Evolutionary conservation across 2,329 filamentous ascomycete species (phyloP), one percentile per base, ranked within the genome.

Genomic region (Xenosphaeropsis pyriputrescens): DNA sequence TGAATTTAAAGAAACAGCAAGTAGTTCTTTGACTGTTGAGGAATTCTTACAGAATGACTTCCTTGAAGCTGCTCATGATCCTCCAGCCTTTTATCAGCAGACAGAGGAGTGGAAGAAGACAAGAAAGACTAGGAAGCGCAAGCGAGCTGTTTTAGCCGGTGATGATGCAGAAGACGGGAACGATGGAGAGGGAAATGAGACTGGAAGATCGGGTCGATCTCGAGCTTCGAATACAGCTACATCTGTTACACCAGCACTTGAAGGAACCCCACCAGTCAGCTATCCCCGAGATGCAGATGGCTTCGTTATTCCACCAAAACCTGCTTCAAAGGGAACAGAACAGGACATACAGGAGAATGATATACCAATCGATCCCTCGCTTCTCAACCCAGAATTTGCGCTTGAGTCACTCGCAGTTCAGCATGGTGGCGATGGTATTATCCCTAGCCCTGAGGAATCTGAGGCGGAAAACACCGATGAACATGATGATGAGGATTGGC

Each of bases 1-100:
- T 46, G 91, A 98, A 54, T 98, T 96, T 60, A 85, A 84, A 45
- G 72, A 79, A 22, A 94, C 89, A 0, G 81, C 85, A 44, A 86
- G 81, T 43, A 85, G 85, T 46, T 74, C 75, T 36, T 70, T 96
- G 58, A 91, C 85, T 0, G 83, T 98, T 15, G 80, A 88, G 43
- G 80, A 95, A 50, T 94, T 94, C 50, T 67, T 83, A 35, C 71
- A 75, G 44, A 67, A 74, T 36, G 78, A 79, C 41, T 78, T 83
- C 43, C 57, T 86, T 15, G 83, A 88, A 48, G 77, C 79, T 17
- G 62, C 71, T 17, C 79, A 84, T 45, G 84, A 93, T 48, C 91
- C 91, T 1, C 91, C 91, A 0, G 79, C 85, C 0, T 82, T 91
- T 47, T 85, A 82, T 53, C 70, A 75, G 50, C 68, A 79, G 50